Evolutionary conservation across 805 yeast genomes (phyloP).

Genomic region (Metschnikowia colocasiae): DNA sequence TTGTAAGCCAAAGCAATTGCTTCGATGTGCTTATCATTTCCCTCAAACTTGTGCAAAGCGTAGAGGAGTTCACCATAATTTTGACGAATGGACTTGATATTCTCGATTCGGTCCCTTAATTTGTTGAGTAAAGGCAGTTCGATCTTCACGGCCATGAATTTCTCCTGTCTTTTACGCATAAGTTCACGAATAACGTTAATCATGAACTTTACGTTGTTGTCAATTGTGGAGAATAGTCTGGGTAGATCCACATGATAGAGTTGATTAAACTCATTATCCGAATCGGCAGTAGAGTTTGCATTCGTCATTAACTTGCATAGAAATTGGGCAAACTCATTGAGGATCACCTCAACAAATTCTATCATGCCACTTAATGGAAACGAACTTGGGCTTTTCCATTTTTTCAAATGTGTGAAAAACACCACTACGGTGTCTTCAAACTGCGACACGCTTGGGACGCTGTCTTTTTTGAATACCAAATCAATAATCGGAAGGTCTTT

Average conservation of each 20-base stretch:
- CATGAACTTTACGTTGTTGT: slow-evolving; percentile 58
- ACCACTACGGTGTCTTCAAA: slow-evolving; percentile 43
- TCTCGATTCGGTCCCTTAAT: slow-evolving; percentile 42
- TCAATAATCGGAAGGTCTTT: slow-evolving; percentile 68
- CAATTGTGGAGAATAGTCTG: slow-evolving; percentile 49
- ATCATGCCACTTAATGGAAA: slow-evolving; percentile 68
- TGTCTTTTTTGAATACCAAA: slow-evolving; percentile 27
- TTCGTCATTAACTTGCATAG: slow-evolving; percentile 37
- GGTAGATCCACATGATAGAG: slow-evolving; percentile 12
- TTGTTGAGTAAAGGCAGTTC: slow-evolving; percentile 34
- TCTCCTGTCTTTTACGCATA: slow-evolving; percentile 67
- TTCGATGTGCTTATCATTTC: slow-evolving; percentile 14
- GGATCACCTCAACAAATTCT: slow-evolving; percentile 59
- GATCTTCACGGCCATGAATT: slow-evolving; percentile 61
- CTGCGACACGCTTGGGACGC: slow-evolving; percentile 30
- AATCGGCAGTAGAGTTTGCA: slow-evolving; percentile 39
- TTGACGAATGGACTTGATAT: slow-evolving; percentile 44
- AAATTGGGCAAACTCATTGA: slow-evolving; percentile 51
- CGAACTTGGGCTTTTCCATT: slow-evolving; percentile 46
- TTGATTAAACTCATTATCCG: slow-evolving; percentile 6
- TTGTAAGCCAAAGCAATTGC: slow-evolving; percentile 28
- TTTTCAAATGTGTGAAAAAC: slow-evolving; percentile 62
- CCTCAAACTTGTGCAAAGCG: slow-evolving; percentile 26
- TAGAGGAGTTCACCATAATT: slow-evolving; percentile 50
- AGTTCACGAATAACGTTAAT: slow-evolving; percentile 68